Evolutionary conservation across 2,329 filamentous ascomycete genomes (phyloP).

Genomic region (Ceratocystis harringtonii): DNA sequence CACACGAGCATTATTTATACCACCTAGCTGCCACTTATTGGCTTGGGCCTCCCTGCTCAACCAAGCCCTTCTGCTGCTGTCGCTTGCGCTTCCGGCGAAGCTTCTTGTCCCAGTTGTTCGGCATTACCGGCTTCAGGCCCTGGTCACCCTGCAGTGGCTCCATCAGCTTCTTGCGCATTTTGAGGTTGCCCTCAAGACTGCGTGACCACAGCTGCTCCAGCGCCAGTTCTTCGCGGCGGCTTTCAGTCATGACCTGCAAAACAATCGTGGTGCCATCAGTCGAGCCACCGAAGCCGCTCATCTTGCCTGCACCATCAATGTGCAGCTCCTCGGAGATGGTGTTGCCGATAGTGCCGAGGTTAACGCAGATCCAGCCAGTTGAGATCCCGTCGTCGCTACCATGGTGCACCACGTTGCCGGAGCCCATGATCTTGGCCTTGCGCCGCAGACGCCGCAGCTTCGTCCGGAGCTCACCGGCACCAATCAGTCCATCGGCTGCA

Average conservation of each 20-base stretch:
- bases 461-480: conserved; percentile 79
- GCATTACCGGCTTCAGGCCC: background rate
- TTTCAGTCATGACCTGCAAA: conserved; percentile 43
- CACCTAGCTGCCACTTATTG: background rate
- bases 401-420: conserved; percentile 47
- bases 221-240: conserved; percentile 36
- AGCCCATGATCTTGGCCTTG: conserved; percentile 66
- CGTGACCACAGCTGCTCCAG: conserved; percentile 39
- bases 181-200: conserved; percentile 23
- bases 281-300: conserved; percentile 58
- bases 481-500: conserved; percentile 73
- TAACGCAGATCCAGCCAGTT: conserved; percentile 93
- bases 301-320: conserved; percentile 36
- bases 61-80: conserved; percentile 10
- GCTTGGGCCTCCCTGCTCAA: background rate
- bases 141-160: background rate
- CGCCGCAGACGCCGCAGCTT: conserved; percentile 69
- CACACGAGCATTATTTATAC: background rate
- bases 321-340: conserved; percentile 31
- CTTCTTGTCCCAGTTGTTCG: conserved; percentile 16
- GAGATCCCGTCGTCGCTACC: conserved; percentile 70
- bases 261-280: conserved; percentile 37
- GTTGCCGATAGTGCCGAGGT: conserved; percentile 56
- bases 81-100: conserved; percentile 14
- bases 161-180: conserved; percentile 21